phyloP scores from a whole-genome alignment of 306 rosid species.

The Prunus padus region DNA sequence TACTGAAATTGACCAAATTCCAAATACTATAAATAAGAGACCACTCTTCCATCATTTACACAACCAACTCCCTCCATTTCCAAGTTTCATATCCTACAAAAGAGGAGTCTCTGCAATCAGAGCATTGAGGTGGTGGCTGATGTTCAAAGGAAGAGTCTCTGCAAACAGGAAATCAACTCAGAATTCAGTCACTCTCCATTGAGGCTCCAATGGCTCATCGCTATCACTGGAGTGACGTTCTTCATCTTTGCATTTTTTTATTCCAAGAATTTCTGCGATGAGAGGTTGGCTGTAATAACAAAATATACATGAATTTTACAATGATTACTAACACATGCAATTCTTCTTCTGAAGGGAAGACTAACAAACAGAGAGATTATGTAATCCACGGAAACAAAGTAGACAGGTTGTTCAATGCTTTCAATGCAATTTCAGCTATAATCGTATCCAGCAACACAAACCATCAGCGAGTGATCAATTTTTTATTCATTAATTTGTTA shows the following conservation, averaged over 20 bases:
- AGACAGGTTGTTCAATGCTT: constrained; percentile 38
- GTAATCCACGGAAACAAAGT: constrained; percentile 38
- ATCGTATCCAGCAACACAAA: constrained; percentile 44
- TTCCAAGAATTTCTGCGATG: constrained; percentile 57
- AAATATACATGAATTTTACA: too few relatives aligned
- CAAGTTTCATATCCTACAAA: not conserved
- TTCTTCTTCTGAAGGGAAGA: constrained; percentile 36
- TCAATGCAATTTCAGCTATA: constrained; percentile 46
- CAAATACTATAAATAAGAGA: not conserved
- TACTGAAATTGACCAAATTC: not conserved
- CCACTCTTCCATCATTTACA: constrained; percentile 4
- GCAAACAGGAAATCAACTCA: constrained; percentile 45
- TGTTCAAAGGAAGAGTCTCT: not conserved
- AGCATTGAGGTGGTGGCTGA: not conserved
- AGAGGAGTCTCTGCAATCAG: not conserved
- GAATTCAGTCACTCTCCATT: constrained; percentile 44
- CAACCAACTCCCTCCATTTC: not conserved
- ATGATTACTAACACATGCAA: not conserved
- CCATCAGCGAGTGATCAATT: too few relatives aligned
- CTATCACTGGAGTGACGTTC: constrained; percentile 46
- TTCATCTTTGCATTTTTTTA: constrained; percentile 39
- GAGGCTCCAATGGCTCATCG: constrained; percentile 53
- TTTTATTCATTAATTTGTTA: too few relatives aligned
- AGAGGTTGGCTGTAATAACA: constrained; percentile 30
- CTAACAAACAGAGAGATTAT: constrained; percentile 25